Evolutionary conservation across 805 yeast genomes (phyloP).

Genomic region (Myxozyma nipponensis): DNA sequence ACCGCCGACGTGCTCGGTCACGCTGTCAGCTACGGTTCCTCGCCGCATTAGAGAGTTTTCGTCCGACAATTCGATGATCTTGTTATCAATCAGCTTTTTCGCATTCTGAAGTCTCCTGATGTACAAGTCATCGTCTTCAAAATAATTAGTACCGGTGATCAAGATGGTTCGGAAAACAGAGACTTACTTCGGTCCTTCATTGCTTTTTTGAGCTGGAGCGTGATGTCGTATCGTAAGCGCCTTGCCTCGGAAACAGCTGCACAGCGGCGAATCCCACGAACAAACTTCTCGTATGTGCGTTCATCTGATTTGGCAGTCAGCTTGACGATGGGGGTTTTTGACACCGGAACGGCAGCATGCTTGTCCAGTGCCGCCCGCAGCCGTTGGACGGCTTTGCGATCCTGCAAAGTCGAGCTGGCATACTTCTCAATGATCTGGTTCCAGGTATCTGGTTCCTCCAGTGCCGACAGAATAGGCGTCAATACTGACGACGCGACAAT

Average conservation of each 20-base stretch:
- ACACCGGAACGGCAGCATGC: conserved; percentile 39
- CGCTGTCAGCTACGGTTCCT: background rate
- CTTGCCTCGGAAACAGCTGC: conserved; percentile 45
- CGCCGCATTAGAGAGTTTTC: conserved; percentile 15
- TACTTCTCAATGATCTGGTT: conserved; percentile 59
- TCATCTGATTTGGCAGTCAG: conserved; percentile 43
- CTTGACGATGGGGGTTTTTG: conserved; percentile 28
- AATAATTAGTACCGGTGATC: conserved; percentile 22
- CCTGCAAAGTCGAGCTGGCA: conserved; percentile 63
- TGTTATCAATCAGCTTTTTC: conserved; percentile 34
- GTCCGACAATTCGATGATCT: conserved; percentile 32
- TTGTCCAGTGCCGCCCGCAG: conserved; percentile 65
- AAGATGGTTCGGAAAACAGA: background rate
- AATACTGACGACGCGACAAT: conserved; percentile 58
- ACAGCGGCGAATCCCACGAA: conserved; percentile 38
- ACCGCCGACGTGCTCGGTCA: no score
- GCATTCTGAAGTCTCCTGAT: conserved; percentile 36
- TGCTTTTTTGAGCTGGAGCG: conserved; percentile 47
- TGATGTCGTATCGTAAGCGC: conserved; percentile 47
- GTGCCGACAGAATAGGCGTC: conserved; percentile 47
- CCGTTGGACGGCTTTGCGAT: conserved; percentile 67
- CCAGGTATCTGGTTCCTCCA: conserved; percentile 73
- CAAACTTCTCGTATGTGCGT: conserved; percentile 42
- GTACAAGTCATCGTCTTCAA: conserved; percentile 31
- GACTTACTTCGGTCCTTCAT: conserved; percentile 32